Evolutionary conservation across 2,329 filamentous ascomycete genomes (phyloP), one percentile per base, ranked within the genome.

Genomic region (Xylaria sp.): DNA sequence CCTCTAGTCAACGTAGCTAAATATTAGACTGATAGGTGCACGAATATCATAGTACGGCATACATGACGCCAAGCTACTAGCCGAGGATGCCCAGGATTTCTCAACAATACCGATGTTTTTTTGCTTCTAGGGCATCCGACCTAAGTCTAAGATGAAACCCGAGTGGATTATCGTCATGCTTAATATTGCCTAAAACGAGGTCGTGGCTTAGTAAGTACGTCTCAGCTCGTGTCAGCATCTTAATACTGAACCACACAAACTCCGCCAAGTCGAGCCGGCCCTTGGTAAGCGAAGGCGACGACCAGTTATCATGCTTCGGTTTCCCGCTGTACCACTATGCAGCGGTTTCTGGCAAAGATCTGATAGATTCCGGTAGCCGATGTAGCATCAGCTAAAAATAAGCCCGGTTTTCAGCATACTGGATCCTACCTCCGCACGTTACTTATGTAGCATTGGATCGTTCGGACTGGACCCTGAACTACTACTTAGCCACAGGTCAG

Each of bases 331-430:
- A 34, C 32, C 43, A 48, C 18, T 57, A 5, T 58, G 18, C 9
- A 30, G 23, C 13, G 15, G 20, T 56, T 57, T 30, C 18, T 46
- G n/a, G 30, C 36, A 25, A 45, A 32, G 12, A 36, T 36, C 34
- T 36, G 34, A 36, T 36, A 36, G 34, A 13, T 36, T 15, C 36
- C 13, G 36, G 36, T 36, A 57, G 25, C 18, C 32, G 30, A 36
- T 25, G n/a, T 34, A 20, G 23, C 18, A 12, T 32, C 13, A 15
- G 52, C 32, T 50, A 55, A 55, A 46, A 48, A 63, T 48, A 56
- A 8, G 15, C 52, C 6, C 12, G 41, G 23, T 23, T 23, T 57
- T 63, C 30, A 63, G 41, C 60, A 48, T 52, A 39, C 18, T 12
- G 10, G 46, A 57, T 56, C 39, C 50, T 36, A 32, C 13, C 50